These are phyloP conservation scores for Russula abietina DNA, from an alignment of 768 basidiomycete species.

Conservation along the genomic window DNA sequence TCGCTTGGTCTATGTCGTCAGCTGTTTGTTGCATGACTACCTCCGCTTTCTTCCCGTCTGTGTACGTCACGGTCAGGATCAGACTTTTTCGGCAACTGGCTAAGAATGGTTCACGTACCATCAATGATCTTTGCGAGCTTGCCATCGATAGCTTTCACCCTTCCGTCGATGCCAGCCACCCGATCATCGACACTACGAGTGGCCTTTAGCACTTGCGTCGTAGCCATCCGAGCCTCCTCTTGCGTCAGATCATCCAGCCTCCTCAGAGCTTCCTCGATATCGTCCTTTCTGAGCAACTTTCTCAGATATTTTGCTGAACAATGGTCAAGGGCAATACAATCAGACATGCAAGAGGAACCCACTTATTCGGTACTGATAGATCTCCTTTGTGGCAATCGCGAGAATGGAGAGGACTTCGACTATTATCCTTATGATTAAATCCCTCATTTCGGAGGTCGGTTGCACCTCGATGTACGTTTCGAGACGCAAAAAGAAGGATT, in stretches of 20 bases:
- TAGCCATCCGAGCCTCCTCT: background rate
- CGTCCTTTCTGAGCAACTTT: background rate
- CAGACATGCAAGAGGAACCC: background rate
- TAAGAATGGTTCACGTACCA: background rate
- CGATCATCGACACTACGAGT: background rate
- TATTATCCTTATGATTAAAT: background rate
- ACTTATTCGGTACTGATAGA: background rate
- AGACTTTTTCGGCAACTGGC: background rate
- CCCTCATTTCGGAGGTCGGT: background rate
- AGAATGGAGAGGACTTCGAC: constrained; percentile 1
- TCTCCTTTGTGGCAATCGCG: background rate
- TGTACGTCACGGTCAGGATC: too few species aligned
- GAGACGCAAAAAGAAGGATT: too few species aligned
- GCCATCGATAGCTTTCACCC: too few species aligned
- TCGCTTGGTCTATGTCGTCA: background rate
- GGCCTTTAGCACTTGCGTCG: background rate
- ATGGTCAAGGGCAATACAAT: too few species aligned
- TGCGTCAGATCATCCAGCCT: background rate
- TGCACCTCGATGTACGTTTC: background rate
- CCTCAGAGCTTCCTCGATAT: background rate
- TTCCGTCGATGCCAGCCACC: too few species aligned
- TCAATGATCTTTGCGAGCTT: background rate
- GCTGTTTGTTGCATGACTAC: background rate
- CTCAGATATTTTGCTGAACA: background rate
- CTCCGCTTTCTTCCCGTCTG: background rate